Percentiles rank a stretch among this genome's conserved stretches.
These are phyloP conservation scores for Conticribra weissflogii DNA, from an alignment of 108 stramenopile genomes.

Conservation along the genomic window DNA sequence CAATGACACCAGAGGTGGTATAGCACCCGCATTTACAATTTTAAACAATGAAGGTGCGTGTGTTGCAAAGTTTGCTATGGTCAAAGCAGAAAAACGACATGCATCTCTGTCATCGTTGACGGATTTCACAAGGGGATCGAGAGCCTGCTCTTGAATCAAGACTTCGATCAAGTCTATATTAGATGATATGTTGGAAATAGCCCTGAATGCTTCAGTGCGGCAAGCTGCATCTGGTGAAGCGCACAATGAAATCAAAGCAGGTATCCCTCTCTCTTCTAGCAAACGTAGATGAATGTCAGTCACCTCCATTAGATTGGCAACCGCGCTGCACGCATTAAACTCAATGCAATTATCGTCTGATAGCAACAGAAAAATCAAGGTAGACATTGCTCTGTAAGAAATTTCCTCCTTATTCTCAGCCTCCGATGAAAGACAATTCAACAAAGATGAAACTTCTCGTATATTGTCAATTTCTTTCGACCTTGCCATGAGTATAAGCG, in stretches of 20 bases:
- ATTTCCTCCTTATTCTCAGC: conserved; percentile 91
- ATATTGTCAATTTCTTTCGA: conserved; percentile 68
- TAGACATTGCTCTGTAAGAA: conserved; percentile 75
- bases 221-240: conserved; percentile 55
- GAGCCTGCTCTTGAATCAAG: conserved; percentile 62
- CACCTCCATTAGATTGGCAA: conserved; percentile 82
- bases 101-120: conserved; percentile 52
- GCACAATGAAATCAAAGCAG: conserved; percentile 71
- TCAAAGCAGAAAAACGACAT: conserved; percentile 76
- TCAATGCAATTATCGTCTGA: conserved; percentile 75
- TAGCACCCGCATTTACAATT: conserved; percentile 82
- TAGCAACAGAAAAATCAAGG: conserved; percentile 72
- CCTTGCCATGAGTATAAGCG: conserved; percentile 79
- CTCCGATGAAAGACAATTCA: conserved; percentile 77
- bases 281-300: conserved; percentile 72
- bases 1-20: conserved; percentile 62
- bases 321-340: conserved; percentile 74
- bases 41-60: conserved; percentile 71
- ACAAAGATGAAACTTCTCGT: conserved; percentile 71
- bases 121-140: conserved; percentile 67
- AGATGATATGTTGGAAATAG: conserved; percentile 79
- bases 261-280: conserved; percentile 73
- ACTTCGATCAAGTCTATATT: conserved; percentile 78
- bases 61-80: conserved; percentile 84
- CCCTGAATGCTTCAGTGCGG: conserved; percentile 69